Evolutionary conservation across 192 early-diverging fungal genomes (phyloP), one percentile per base, ranked within the genome.

Genomic region (Entomortierella lignicola): DNA sequence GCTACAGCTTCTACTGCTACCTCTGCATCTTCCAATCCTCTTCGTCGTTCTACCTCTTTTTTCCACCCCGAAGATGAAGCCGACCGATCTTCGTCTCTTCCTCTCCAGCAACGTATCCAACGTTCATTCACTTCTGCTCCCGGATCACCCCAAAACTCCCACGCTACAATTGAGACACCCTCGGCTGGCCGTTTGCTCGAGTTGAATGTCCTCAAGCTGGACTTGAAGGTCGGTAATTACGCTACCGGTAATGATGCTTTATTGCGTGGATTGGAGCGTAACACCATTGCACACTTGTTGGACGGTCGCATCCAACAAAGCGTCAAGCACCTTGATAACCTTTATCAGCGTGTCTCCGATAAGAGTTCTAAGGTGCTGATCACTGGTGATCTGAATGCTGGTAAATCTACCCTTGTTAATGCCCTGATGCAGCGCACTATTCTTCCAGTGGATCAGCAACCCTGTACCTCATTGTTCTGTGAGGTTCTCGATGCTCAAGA

Each of bases 391-490:
- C 82, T 99, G 63, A 99, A 99, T 69, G 96, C 96, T 13, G 98
- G 98, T 53, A 99, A 99, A 84, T 92, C 90, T 44, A 98, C 98
- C 11, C 94, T 99, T 72, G 96, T 99, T 30, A 99, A 99, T 72
- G 94, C 98, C 31, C 84, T 99, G 50, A 86, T 99, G 63, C 90
- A 96, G 39, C 86, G 93, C 47, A 91, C 95, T 59, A 88, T 99
- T 18, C 87, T 98, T 25, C 98, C 98, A 3, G 88, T 90, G 55
- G 98, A 99, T 82, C 98, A 99, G 81, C 96, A 99, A 82, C 98
- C 98, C 18, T 97, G 96, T 87, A 99, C 97, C 4, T 93, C 92
- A 69, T 83, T 97, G 37, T 99, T 99, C 84, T 94, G 92, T 69
- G 98, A 99, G 80, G 97, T 99, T 4, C 85, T 99, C 34, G 96